A percentile compares a stretch with the other conserved stretches of the same genome.
Conservation (phyloP, 176 grass and related monocot species). For the Rhynchospora pubera region DNA sequence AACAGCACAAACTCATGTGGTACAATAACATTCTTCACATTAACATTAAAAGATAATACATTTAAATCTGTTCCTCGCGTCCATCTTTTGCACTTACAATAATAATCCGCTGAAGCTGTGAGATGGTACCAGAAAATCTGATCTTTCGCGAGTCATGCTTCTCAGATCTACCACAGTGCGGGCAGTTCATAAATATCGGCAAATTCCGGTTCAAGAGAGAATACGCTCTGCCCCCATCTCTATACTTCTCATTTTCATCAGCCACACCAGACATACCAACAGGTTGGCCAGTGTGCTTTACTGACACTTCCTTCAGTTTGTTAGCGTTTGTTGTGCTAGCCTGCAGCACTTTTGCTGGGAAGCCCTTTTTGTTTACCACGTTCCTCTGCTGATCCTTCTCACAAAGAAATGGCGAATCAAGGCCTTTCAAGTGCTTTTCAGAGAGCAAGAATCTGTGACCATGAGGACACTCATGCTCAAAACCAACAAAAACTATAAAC, state of each 20-base stretch:
- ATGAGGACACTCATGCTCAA: constrained; percentile 86
- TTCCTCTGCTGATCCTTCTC: constrained; percentile 37
- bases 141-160: constrained; percentile 43
- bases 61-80: not conserved
- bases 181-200: constrained; percentile 94
- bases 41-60: constrained; percentile 2
- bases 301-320: constrained; percentile 32
- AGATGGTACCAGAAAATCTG: constrained; percentile 52
- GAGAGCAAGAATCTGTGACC: constrained; percentile 90
- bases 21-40: not conserved
- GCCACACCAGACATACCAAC: constrained; percentile 9
- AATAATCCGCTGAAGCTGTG: constrained; percentile 91
- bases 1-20: not conserved
- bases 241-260: constrained; percentile 31
- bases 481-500: constrained; percentile 57
- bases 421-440: constrained; percentile 62
- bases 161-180: constrained; percentile 62
- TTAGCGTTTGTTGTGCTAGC: constrained; percentile 9
- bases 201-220: constrained; percentile 81
- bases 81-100: constrained; percentile 49
- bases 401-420: constrained; percentile 37
- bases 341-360: constrained; percentile 33
- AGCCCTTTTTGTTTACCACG: constrained; percentile 28
- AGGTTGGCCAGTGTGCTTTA: constrained; percentile 26
- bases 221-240: constrained; percentile 66